Percentiles rank a stretch among this genome's conserved stretches.
Evolutionary conservation across 139 green algal genomes (phyloP).

Genomic region (Volvox reticuliferus): DNA sequence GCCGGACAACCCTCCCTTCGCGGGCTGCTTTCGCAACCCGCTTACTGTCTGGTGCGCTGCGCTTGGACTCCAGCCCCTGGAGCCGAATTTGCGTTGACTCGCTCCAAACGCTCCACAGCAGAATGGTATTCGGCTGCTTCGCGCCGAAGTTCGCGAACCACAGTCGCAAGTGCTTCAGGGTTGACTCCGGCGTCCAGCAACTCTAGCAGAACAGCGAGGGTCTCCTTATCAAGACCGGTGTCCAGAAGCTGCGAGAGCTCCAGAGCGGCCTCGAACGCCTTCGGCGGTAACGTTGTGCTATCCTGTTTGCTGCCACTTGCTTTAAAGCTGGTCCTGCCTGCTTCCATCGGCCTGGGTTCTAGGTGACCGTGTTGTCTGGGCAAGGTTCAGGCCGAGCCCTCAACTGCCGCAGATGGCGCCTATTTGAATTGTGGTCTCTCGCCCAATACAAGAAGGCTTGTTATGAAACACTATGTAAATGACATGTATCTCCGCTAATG

Average conservation of each 20-base stretch:
- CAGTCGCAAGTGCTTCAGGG: constrained; percentile 83
- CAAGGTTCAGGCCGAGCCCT: not conserved
- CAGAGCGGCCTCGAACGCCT: constrained; percentile 62
- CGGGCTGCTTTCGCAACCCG: too few species aligned
- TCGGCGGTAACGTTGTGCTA: not conserved
- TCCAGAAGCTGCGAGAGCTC: constrained; percentile 74
- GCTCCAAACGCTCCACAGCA: constrained; percentile 31
- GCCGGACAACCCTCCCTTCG: too few species aligned
- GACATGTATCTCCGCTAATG: too few species aligned
- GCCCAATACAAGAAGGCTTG: too few species aligned
- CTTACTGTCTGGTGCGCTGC: constrained; percentile 6
- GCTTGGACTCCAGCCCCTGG: not conserved
- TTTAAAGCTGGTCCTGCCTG: constrained; percentile 13
- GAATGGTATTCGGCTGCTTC: constrained; percentile 66
- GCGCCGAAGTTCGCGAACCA: constrained; percentile 77
- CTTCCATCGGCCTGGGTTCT: constrained; percentile 17
- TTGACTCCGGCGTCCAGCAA: constrained; percentile 85
- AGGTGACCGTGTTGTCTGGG: not conserved
- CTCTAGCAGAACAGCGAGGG: constrained; percentile 77
- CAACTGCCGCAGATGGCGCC: not conserved
- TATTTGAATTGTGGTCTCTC: not conserved
- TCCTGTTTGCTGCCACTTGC: constrained; percentile 18
- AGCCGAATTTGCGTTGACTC: not conserved
- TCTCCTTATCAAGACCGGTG: constrained; percentile 81
- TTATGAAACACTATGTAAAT: too few species aligned